Base-by-base conservation (phyloP, 2,329 filamentous ascomycete genomes). In the Lecanoromycetidae sp. region DNA sequence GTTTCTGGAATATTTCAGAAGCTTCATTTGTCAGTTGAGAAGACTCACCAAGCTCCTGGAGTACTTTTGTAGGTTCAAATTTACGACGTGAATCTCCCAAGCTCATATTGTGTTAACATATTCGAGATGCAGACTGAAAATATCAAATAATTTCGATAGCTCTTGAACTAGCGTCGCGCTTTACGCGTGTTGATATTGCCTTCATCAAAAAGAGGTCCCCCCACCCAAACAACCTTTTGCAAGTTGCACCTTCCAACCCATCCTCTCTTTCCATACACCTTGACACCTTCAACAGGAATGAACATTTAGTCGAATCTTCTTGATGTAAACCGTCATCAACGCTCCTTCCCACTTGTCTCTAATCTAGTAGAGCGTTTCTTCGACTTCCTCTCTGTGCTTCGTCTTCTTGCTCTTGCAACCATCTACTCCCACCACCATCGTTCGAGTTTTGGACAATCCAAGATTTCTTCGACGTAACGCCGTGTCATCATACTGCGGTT, bases 1-100 rank as follows among this genome's bases (percentile, higher is more conserved):
- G 63, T 49, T 52, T 58, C n/a, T 79, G 76, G 76, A 59, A 67
- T 36, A 63, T 75, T 36, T 70, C 70, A 33, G 51, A 61, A 30
- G 66, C 63, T 22, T 74, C 73, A 19, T 71, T 70, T 54, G 57
- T 71, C 42, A 48, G 37, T 27, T 56, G 44, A 52, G 30, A n/a
- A n/a, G 22, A 22, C 10, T 30, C 32, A 15, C 8, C 17, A 33
- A 26, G 25, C 12, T 23, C 20, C 23, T 43, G 25, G 23, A 8
- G 15, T 15, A 4, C 2, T 6, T 12, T 46, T 4, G 27, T 38
- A 32, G n/a, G 44, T 17, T 15, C 15, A 20, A 25, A n/a, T 22
- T 19, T 17, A 17, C 12, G 4, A 17, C 34, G 19, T 39, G 22
- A 38, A 8, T 13, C 35, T 38, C 19, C 10, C n/a, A n/a, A n/a